These are phyloP conservation scores for Eutreptiella sp. DNA, from an alignment of 208 protist species.

Conservation along the genomic window DNA sequence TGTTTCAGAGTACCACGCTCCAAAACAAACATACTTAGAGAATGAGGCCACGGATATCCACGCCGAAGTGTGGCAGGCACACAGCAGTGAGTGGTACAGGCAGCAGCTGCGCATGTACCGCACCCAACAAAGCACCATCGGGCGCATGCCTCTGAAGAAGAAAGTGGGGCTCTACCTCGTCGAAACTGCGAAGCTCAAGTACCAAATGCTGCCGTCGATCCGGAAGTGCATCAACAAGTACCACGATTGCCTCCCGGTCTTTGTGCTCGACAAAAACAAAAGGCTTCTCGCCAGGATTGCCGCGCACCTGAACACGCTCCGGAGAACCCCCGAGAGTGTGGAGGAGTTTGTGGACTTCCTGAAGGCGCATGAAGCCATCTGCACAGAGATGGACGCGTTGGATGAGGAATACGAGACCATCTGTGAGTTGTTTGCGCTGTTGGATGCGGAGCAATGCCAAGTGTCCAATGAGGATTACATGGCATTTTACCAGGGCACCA, in stretches of 20 bases:
- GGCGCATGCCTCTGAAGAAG: conserved; percentile 68
- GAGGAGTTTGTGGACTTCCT: conserved; percentile 85
- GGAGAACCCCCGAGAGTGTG: conserved; percentile 65
- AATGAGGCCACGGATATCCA: conserved; percentile 64
- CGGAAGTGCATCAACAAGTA: conserved; percentile 67
- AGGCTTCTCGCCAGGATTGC: conserved; percentile 71
- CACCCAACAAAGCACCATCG: conserved; percentile 69
- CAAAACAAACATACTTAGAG: conserved; percentile 73
- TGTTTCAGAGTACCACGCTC: conserved; percentile 73
- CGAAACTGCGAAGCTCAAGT: conserved; percentile 65
- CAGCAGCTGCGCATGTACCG: conserved; percentile 71
- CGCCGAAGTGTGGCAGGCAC: conserved; percentile 45
- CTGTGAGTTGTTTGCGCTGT: conserved; percentile 69
- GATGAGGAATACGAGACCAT: conserved; percentile 75
- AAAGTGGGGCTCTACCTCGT: conserved; percentile 80
- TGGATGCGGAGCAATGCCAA: conserved; percentile 75
- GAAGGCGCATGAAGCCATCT: conserved; percentile 65
- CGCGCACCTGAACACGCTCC: conserved; percentile 65
- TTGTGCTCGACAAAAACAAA: conserved; percentile 75
- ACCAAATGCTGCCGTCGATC: conserved; percentile 79
- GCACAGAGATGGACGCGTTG: conserved; percentile 63
- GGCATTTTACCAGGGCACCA: conserved; percentile 71
- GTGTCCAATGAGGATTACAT: conserved; percentile 75
- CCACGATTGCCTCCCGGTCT: conserved; percentile 74
- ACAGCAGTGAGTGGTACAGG: conserved; percentile 73